phyloP scores from a whole-genome alignment of 2,329 filamentous ascomycete genomes.

The Diplocarpon mali region DNA sequence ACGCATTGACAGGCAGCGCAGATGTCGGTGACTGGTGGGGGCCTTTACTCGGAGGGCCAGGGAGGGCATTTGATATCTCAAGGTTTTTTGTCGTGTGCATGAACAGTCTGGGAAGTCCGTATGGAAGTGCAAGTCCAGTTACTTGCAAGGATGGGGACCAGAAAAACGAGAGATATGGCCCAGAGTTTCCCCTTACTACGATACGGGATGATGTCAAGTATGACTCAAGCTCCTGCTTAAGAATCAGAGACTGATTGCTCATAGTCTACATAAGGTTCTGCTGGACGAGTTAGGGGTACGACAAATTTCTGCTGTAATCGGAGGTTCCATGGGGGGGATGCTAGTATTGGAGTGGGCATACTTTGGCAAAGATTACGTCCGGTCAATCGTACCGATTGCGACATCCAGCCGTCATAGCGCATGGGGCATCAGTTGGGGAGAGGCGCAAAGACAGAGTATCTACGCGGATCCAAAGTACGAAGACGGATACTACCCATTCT shows the following conservation, averaged over 20 bases:
- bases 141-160: conserved; percentile 77
- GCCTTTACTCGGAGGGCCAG: conserved; percentile 60
- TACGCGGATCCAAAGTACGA: conserved; percentile 98
- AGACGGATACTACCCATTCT: conserved; percentile 85
- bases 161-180: conserved; percentile 59
- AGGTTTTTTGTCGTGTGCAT: conserved; percentile 80
- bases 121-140: conserved; percentile 64
- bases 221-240: conserved; percentile 28
- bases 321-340: conserved; percentile 83
- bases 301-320: conserved; percentile 68
- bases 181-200: conserved; percentile 91
- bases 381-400: conserved; percentile 70
- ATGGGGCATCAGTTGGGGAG: conserved; percentile 86
- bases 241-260: conserved; percentile 11
- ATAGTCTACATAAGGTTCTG: conserved; percentile 65
- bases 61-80: conserved; percentile 69
- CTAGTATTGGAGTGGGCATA: conserved; percentile 88
- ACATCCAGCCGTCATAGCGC: conserved; percentile 78
- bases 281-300: conserved; percentile 71
- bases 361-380: conserved; percentile 76
- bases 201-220: conserved; percentile 92
- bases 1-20: conserved; percentile 75
- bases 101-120: conserved; percentile 77
- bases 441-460: conserved; percentile 83
- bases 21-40: conserved; percentile 88